Base-by-base conservation (phyloP, 1,284 basidiomycete species). In the Chiua sp. region DNA sequence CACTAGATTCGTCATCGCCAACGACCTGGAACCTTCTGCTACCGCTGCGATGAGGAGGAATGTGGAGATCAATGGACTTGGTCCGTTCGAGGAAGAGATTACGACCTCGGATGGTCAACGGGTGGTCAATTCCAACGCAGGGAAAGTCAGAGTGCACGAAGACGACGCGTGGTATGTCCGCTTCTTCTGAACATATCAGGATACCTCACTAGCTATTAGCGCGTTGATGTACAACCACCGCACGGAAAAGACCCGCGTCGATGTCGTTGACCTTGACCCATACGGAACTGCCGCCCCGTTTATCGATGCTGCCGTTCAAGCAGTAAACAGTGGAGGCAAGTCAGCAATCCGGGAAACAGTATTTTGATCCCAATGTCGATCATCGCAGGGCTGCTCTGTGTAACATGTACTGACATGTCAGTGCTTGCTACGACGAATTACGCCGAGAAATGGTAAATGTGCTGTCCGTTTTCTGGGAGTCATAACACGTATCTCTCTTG, bases 221-320 rank as follows among this genome's bases (percentile, higher is more conserved):
- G 82, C 92, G 3, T 79, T 98, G 59, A 96, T 98, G 93, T 98
- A 98, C 75, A 84, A 84, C 53, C 95, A 98, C 73, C 89, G 96
- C 47, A 79, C 84, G 55, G 87, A 87, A 47, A 81, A 81, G 47
- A 79, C 84, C 15, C 88, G 91, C 7, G 96, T 98, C 42, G 96
- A 99, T 65, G 93, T 96, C 35, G 89, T 99, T 23, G 98, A 99
- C 74, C 83, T 99, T 20, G 97, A 99, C 73, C 98, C 98, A 0
- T 99, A 99, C 72, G 98, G 98, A 1, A 97, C 95, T 7, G 98
- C 98, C 1, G 92, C 95, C 4, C 96, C 96, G 1, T 99, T 99
- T 75, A 88, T 99, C 35, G 98, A 99, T 69, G 91, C 90, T n/a
- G 95, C 97, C 0, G 89, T 99, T n/a, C 95, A 98, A 69, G 88